Evolutionary conservation across 2,329 filamentous ascomycete genomes (phyloP).

Genomic region (Fusarium abutilonis): DNA sequence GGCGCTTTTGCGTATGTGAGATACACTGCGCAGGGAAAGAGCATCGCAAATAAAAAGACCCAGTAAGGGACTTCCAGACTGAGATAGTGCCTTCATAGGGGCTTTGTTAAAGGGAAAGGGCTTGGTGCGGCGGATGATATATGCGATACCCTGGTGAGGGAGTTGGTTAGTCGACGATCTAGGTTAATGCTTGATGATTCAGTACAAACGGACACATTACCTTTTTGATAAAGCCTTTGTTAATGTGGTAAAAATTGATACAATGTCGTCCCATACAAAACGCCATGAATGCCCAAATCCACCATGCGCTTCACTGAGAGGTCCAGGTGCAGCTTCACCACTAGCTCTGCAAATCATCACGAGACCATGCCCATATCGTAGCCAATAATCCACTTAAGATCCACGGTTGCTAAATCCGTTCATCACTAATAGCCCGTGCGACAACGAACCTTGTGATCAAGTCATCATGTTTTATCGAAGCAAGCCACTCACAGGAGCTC

Average conservation of each 20-base stretch:
- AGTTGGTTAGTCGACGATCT: background rate
- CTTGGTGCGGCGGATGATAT: slow-evolving; percentile 2
- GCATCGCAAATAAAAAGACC: slow-evolving; percentile 47
- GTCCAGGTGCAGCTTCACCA: no score
- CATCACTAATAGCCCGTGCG: background rate
- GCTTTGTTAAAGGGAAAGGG: background rate
- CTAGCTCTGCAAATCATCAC: no score
- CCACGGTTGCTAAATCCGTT: background rate
- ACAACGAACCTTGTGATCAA: slow-evolving; percentile 2
- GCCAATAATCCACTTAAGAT: background rate
- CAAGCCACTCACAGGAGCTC: background rate
- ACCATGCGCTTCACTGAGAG: no score
- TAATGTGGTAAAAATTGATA: no score
- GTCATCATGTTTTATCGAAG: slow-evolving; percentile 1
- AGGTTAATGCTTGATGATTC: no score
- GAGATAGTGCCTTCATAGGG: no score
- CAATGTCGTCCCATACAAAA: no score
- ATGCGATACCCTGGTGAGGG: slow-evolving; percentile 26
- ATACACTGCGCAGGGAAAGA: slow-evolving; percentile 48
- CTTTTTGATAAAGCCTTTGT: no score
- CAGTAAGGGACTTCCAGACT: slow-evolving; percentile 26
- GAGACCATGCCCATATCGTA: background rate
- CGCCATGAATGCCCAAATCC: no score
- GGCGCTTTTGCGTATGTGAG: slow-evolving; percentile 50
- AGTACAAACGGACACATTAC: no score